phyloP scores from a whole-genome alignment of 176 grass and related monocot species.

The Cenchrus purpureus region DNA sequence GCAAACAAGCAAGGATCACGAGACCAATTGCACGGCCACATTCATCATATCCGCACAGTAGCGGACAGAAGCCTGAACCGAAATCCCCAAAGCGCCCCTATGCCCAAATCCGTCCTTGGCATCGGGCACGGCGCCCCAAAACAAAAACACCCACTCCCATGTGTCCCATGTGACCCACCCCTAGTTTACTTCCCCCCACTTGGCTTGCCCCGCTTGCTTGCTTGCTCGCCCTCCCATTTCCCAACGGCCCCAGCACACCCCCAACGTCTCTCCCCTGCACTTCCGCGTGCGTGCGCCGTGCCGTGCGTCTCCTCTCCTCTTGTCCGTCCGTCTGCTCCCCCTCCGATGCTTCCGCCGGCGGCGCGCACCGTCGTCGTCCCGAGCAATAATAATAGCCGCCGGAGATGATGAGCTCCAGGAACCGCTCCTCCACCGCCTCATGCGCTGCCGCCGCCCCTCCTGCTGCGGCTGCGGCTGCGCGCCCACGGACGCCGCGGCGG shows the following conservation, averaged over 20 bases:
- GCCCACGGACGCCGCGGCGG: conserved; percentile 37
- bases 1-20: not conserved
- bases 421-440: conserved; percentile 18
- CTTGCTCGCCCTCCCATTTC: conserved; percentile 24
- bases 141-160: conserved; percentile 13
- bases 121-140: conserved; percentile 19
- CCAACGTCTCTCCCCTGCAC: conserved; percentile 68
- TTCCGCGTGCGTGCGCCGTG: not conserved
- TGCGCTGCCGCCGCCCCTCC: not conserved
- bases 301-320: no score
- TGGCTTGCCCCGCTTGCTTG: conserved; percentile 19
- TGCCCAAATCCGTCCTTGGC: conserved; percentile 50
- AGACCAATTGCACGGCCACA: not conserved
- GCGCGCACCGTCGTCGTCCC: not conserved
- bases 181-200: conserved; percentile 36
- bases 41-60: not conserved
- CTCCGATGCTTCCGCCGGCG: conserved; percentile 38
- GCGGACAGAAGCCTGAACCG: not conserved
- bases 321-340: not conserved
- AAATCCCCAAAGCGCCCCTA: conserved; percentile 13
- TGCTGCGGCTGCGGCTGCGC: not conserved
- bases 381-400: not conserved
- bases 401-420: conserved; percentile 52
- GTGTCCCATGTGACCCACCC: not conserved
- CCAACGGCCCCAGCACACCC: conserved; percentile 27